phyloP scores from a whole-genome alignment of 805 yeast species.

The Wickerhamomyces kurtzmanii region DNA sequence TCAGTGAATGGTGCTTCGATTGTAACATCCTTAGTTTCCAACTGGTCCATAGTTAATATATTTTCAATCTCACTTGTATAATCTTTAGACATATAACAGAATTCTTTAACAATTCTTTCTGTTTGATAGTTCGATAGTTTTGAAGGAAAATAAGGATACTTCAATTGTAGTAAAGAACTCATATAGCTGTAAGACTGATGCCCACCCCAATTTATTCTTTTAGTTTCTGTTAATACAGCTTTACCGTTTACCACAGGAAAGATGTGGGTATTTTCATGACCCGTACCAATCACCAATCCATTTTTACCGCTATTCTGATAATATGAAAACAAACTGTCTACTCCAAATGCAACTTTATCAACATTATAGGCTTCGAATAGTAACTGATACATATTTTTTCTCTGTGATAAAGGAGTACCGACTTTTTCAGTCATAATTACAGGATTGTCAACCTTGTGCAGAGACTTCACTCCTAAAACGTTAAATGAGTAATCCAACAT shows the following conservation, averaged over 20 bases:
- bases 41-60: slow-evolving; percentile 47
- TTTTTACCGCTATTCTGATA: slow-evolving; percentile 45
- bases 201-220: slow-evolving; percentile 91
- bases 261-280: slow-evolving; percentile 72
- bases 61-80: slow-evolving; percentile 53
- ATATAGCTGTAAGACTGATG: slow-evolving; percentile 57
- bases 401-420: slow-evolving; percentile 60
- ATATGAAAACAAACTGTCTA: slow-evolving; percentile 75
- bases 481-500: slow-evolving; percentile 77
- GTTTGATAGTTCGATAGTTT: slow-evolving; percentile 56
- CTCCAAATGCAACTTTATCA: slow-evolving; percentile 70
- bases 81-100: slow-evolving; percentile 66
- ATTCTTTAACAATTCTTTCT: slow-evolving; percentile 59
- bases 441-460: slow-evolving; percentile 62
- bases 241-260: slow-evolving; percentile 73
- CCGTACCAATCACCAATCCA: slow-evolving; percentile 78
- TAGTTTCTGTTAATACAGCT: slow-evolving; percentile 57
- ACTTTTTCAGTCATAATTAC: slow-evolving; percentile 71
- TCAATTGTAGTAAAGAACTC: slow-evolving; percentile 54
- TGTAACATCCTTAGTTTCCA: slow-evolving; percentile 65
- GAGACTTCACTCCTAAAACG: slow-evolving; percentile 57
- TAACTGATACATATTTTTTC: slow-evolving; percentile 69
- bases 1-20: slow-evolving; percentile 76
- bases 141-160: slow-evolving; percentile 88
- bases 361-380: slow-evolving; percentile 76